Base-by-base conservation (phyloP, 2,329 filamentous ascomycete species). In the Colletotrichum scovillei region DNA sequence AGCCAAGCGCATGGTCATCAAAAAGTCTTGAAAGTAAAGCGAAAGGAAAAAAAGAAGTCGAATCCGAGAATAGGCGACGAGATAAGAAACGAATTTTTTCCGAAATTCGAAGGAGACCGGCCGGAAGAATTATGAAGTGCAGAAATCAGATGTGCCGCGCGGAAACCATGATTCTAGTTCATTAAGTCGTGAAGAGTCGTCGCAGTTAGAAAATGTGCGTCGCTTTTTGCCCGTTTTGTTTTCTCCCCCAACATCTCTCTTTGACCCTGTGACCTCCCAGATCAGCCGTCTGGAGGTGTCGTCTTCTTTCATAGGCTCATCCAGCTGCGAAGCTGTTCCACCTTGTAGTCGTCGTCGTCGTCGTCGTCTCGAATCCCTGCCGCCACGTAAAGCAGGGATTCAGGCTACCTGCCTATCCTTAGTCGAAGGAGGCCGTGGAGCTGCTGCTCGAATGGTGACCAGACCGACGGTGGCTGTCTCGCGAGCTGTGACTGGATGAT, bases 401-500 rank as follows among this genome's bases (percentile, higher is more conserved):
- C 59, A 24, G 63, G 65, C 52, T 63, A 28, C 52, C 49, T 63
- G 14, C 30, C 32, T 38, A 75, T 52, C 49, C 58, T 52, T 64
- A 90, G 74, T 91, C 89, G 77, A 89, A 87, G 26, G 89, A 91
- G 52, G 88, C 86, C 69, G 88, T 91, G 62, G 89, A 91, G 81
- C 88, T 90, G 85, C 89, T 90, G 84, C 89, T 91, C 69, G 89
- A 91, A 80, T 91, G 88, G 75, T 88, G 85, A 28, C 88, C 88
- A 26, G 88, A 90, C 75, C 88, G 85, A 74, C 87, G 84, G 80
- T 70, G 67, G 75, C 85, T 83, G 78, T 86, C 85, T 71, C 85
- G 81, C 73, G 84, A 82, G 76, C 78, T 79, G 58, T 74, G 72
- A 72, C 72, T 74, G 74, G 84, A 84, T 7, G 86, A 86, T n/a